These are phyloP conservation scores for Canariomyces notabilis DNA, from an alignment of 2,329 filamentous ascomycete genomes.

Conservation along the genomic window DNA sequence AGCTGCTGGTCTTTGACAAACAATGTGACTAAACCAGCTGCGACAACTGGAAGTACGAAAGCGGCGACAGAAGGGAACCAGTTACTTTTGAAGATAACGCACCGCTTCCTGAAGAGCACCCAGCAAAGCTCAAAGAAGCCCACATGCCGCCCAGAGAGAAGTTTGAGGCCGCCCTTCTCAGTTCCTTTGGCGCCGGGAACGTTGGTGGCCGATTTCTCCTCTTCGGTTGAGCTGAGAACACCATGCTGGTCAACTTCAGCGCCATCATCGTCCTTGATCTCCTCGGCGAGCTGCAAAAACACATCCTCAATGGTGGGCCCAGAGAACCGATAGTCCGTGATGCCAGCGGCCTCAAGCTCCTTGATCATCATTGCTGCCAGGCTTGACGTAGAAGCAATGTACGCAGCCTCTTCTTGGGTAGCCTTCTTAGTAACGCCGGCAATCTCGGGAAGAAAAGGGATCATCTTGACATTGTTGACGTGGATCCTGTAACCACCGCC, in stretches of 20 bases:
- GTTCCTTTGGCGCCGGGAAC: slow-evolving; percentile 24
- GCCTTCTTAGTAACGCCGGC: slow-evolving; percentile 52
- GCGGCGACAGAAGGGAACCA: slow-evolving; percentile 71
- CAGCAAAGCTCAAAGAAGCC: slow-evolving; percentile 64
- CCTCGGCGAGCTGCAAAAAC: slow-evolving; percentile 79
- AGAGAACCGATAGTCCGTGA: slow-evolving; percentile 77
- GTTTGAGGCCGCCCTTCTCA: slow-evolving; percentile 42
- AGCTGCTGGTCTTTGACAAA: slow-evolving; percentile 59
- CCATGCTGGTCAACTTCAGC: slow-evolving; percentile 3
- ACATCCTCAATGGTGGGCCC: slow-evolving; percentile 92
- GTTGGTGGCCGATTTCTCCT: slow-evolving; percentile 24
- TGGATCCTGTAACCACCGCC: slow-evolving; percentile 83
- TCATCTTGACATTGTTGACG: slow-evolving; percentile 55
- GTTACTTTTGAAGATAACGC: slow-evolving; percentile 72
- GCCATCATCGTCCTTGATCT: slow-evolving; percentile 54
- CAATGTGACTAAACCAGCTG: slow-evolving; percentile 72
- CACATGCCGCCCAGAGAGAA: slow-evolving; percentile 65
- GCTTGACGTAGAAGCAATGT: slow-evolving; percentile 63
- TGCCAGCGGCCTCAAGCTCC: slow-evolving; percentile 58
- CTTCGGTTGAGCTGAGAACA: slow-evolving; percentile 23
- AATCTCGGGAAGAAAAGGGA: slow-evolving; percentile 46
- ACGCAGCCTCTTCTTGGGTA: slow-evolving; percentile 67
- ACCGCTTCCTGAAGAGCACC: slow-evolving; percentile 73
- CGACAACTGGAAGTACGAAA: slow-evolving; percentile 71
- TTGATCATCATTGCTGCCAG: slow-evolving; percentile 68